Percentiles rank a stretch among this genome's conserved stretches.
Evolutionary conservation across 257 asterid species (phyloP).

Genomic region (Primulina eburnea): DNA sequence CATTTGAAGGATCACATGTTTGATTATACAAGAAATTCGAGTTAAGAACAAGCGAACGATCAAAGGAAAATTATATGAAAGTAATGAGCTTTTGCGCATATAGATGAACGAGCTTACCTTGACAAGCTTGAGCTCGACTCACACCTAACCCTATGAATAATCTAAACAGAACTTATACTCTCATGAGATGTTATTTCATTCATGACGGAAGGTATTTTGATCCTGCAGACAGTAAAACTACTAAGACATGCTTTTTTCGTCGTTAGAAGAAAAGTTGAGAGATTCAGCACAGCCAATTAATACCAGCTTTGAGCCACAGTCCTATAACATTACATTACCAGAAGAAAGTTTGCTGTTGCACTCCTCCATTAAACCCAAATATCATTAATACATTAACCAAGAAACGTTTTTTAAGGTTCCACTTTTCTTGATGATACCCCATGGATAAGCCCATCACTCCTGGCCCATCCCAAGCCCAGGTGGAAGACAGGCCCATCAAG

Average conservation of each 20-base stretch:
- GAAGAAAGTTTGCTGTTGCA: background rate
- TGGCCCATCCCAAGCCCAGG: no score
- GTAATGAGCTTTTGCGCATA: background rate
- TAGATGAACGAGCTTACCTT: background rate
- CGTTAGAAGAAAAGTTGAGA: background rate
- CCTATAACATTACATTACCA: background rate
- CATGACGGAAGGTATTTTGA: no score
- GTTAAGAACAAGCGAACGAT: background rate
- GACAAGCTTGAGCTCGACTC: background rate
- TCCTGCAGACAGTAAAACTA: background rate
- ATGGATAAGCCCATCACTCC: no score
- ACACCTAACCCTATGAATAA: background rate
- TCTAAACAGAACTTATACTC: background rate
- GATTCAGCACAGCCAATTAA: background rate
- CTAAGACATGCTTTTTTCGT: no score
- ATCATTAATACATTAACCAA: background rate
- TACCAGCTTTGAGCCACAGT: background rate
- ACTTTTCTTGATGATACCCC: no score
- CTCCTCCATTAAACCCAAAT: background rate
- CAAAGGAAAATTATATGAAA: background rate
- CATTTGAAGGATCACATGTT: constrained; percentile 6
- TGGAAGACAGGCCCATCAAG: no score
- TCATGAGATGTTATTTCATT: background rate
- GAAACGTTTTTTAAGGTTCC: background rate
- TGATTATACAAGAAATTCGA: background rate